These are phyloP conservation scores for Eragrostis curvula DNA, from an alignment of 176 grass and related monocot genomes.

Conservation along the genomic window DNA sequence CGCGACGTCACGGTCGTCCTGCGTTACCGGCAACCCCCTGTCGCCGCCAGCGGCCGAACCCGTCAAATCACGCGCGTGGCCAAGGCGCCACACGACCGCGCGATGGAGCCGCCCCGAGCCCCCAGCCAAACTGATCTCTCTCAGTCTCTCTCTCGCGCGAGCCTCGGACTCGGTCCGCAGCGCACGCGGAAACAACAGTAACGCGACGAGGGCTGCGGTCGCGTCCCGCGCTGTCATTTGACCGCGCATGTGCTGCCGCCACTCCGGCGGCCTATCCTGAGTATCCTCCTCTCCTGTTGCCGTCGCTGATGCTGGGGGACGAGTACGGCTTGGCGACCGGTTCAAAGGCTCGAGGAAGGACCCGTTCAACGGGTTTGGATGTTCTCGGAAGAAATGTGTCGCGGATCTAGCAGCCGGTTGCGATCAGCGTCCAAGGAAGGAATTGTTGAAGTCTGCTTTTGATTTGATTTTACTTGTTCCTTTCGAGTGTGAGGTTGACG, in stretches of 20 bases:
- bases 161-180: slow-evolving; percentile 23
- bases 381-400: background rate
- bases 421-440: slow-evolving; percentile 31
- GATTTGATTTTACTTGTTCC: background rate
- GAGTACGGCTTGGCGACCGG: background rate
- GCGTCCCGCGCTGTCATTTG: slow-evolving; percentile 2
- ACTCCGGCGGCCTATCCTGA: no score
- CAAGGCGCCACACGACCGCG: slow-evolving; percentile 4
- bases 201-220: background rate
- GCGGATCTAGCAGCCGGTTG: slow-evolving; percentile 29
- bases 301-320: background rate
- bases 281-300: background rate
- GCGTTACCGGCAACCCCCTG: slow-evolving; percentile 1
- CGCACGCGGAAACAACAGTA: slow-evolving; percentile 1
- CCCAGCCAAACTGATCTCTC: background rate
- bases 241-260: no score
- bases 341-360: slow-evolving; percentile 10
- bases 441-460: background rate
- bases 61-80: slow-evolving; percentile 7
- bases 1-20: slow-evolving; percentile 30
- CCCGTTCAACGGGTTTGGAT: slow-evolving; percentile 43
- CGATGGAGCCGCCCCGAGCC: no score
- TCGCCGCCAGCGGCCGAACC: background rate
- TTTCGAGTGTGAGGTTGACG: background rate
- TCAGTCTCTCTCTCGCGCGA: no score